Evolutionary conservation across 768 basidiomycete species (phyloP), one percentile per base, ranked within the genome.

Genomic region (Hysterangium stoloniferum): DNA sequence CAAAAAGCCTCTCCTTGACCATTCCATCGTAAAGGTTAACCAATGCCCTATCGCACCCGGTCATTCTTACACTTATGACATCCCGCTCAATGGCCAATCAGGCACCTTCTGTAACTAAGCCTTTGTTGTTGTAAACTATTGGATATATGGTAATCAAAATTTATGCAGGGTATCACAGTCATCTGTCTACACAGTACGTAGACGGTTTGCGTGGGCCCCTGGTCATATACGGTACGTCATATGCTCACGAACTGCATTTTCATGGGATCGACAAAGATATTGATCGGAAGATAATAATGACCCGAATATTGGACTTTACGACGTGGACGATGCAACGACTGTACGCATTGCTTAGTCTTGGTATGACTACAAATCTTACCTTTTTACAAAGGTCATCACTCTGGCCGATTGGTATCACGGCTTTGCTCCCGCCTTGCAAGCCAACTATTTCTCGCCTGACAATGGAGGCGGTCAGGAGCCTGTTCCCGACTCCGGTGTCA

Each of bases 321-420:
- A 67, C 34, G 47, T 65, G 13, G 65, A 66, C 35, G 46, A 65
- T 28, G 64, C 63, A 62, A 45, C 19, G 9, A 45, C 38, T 8
- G 6, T 78, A 2, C 75, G 74, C 0, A 64, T 78, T 28, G 62
- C 72, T 0, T 76, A 78, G 41, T 78, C 77, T 77, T 64, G 40
- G 15, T 52, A 54, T 22, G 34, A 17, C 17, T 19, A 52, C 28
- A 22, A 52, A 13, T 11, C 33, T 20, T 27, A 40, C n/a, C 24
- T 52, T 8, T 20, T 41, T 8, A 13, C 8, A 48, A 48, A 35
- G 22, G 40, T 2, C 31, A 34, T 6, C 15, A 7, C 38, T 8
- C 22, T 20, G 8, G 38, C 12, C 12, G 17, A 9, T 34, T 20
- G 8, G 20, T 11, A 20, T 22, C 11, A 11, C 9, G 38, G 38